A percentile compares a stretch with the other conserved stretches of the same genome.
phyloP scores from a whole-genome alignment of 1,139 yeast species.

The Yamadazyma aaseri region DNA sequence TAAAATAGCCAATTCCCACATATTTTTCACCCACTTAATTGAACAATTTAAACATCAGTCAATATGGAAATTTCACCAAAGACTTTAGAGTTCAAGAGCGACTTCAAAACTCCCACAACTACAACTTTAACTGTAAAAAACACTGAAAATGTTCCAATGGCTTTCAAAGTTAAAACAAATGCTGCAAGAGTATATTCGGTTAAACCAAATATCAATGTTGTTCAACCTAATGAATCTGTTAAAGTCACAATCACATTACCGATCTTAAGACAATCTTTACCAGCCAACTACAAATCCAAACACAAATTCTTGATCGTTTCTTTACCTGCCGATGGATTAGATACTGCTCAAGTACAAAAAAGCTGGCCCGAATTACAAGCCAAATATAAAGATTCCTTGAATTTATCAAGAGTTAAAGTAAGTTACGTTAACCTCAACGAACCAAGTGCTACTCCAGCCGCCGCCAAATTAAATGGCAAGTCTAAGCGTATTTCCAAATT shows the following conservation, averaged over 20 bases:
- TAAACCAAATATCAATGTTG: slow-evolving; percentile 15
- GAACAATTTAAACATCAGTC: slow-evolving; percentile 1
- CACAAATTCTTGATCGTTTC: slow-evolving; percentile 17
- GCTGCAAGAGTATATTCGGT: slow-evolving; percentile 19
- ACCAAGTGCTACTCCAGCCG: slow-evolving; percentile 3
- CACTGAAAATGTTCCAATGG: slow-evolving; percentile 11
- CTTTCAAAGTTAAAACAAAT: slow-evolving; percentile 18
- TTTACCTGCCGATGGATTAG: slow-evolving; percentile 14
- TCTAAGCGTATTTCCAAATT: slow-evolving; percentile 19
- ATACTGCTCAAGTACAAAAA: slow-evolving; percentile 7
- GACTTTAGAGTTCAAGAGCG: slow-evolving; percentile 15
- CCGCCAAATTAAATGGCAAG: slow-evolving; percentile 15
- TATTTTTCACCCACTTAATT: slow-evolving; percentile 1
- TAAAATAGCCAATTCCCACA: neutral
- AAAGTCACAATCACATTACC: slow-evolving; percentile 16
- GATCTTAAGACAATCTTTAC: slow-evolving; percentile 13
- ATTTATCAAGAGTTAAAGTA: slow-evolving; percentile 11
- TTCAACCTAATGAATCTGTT: slow-evolving; percentile 12
- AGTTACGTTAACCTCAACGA: slow-evolving; percentile 10
- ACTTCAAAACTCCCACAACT: slow-evolving; percentile 15
- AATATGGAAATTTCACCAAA: slow-evolving; percentile 15
- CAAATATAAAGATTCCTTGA: slow-evolving; percentile 9
- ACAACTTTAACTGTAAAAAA: slow-evolving; percentile 12
- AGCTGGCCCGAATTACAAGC: slow-evolving; percentile 17
- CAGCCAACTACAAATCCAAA: slow-evolving; percentile 15